These are phyloP conservation scores for Trifolium subterraneum DNA, from an alignment of 306 rosid genomes.

Conservation along the genomic window DNA sequence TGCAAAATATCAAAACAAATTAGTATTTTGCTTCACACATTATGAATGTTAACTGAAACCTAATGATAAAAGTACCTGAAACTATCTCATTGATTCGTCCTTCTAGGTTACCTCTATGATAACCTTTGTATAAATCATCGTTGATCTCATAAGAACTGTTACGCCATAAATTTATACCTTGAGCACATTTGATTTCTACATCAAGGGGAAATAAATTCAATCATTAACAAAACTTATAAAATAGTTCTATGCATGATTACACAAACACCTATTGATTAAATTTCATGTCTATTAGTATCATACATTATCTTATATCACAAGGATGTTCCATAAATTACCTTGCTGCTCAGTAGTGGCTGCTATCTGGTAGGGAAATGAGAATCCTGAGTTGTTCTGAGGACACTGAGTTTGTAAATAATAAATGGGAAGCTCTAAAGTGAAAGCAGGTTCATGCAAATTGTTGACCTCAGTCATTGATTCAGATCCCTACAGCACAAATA, in stretches of 20 bases:
- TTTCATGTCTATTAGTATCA: not conserved
- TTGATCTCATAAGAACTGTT: constrained; percentile 58
- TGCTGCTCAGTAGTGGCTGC: constrained; percentile 5
- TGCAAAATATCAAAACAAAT: constrained; percentile 52
- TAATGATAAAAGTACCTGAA: constrained; percentile 57
- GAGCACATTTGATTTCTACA: constrained; percentile 57
- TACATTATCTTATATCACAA: constrained; percentile 21
- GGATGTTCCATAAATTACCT: constrained; percentile 55
- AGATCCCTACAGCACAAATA: constrained; percentile 65
- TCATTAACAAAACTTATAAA: not conserved
- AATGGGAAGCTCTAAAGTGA: constrained; percentile 52
- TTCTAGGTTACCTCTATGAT: constrained; percentile 32
- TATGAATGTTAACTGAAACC: not conserved
- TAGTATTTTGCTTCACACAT: constrained; percentile 32
- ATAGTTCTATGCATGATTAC: not conserved
- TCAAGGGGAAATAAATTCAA: constrained; percentile 41
- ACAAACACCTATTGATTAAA: not conserved
- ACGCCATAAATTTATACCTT: constrained; percentile 64
- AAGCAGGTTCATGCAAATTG: constrained; percentile 72
- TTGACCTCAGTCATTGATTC: constrained; percentile 35
- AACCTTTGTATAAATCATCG: constrained; percentile 60
- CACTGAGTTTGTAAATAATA: constrained; percentile 66
- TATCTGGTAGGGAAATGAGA: constrained; percentile 37
- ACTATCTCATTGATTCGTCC: constrained; percentile 48
- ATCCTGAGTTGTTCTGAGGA: constrained; percentile 36